These are phyloP conservation scores for Danielia reshetovae DNA, from an alignment of 805 yeast species.

Conservation along the genomic window DNA sequence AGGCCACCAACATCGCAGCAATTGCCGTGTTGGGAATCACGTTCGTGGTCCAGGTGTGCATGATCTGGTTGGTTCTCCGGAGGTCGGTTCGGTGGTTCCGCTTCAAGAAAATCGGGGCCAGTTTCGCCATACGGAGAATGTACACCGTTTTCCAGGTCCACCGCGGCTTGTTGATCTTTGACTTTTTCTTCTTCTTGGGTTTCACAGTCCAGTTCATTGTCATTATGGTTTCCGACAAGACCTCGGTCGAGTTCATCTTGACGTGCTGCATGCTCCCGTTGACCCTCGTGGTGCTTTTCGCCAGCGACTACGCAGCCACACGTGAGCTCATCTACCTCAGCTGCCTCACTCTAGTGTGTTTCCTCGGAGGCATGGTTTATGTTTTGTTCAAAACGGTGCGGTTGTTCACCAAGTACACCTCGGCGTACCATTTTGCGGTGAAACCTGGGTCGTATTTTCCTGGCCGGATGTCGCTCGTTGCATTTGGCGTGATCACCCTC, in stretches of 20 bases:
- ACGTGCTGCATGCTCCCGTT: constrained; percentile 45
- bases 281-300: constrained; percentile 34
- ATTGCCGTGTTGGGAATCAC: constrained; percentile 38
- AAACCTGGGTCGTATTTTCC: constrained; percentile 37
- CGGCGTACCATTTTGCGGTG: constrained; percentile 27
- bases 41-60: constrained; percentile 24
- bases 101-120: constrained; percentile 48
- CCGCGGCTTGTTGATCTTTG: constrained; percentile 34
- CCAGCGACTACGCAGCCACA: constrained; percentile 34
- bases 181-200: constrained; percentile 47
- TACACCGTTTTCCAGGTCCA: constrained; percentile 39
- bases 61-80: constrained; percentile 31
- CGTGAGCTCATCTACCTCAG: constrained; percentile 30
- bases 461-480: constrained; percentile 41
- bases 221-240: constrained; percentile 34
- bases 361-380: constrained; percentile 40
- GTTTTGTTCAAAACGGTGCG: constrained; percentile 45
- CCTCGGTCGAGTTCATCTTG: constrained; percentile 41
- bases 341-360: constrained; percentile 24
- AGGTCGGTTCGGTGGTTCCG: constrained; percentile 43
- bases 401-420: constrained; percentile 40
- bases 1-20: constrained; percentile 40
- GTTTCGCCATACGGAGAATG: constrained; percentile 33
- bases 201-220: constrained; percentile 48
- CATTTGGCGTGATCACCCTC: constrained; percentile 42